Base-by-base conservation (phyloP, 2,329 filamentous ascomycete genomes). In the Talaromyces sp. region DNA sequence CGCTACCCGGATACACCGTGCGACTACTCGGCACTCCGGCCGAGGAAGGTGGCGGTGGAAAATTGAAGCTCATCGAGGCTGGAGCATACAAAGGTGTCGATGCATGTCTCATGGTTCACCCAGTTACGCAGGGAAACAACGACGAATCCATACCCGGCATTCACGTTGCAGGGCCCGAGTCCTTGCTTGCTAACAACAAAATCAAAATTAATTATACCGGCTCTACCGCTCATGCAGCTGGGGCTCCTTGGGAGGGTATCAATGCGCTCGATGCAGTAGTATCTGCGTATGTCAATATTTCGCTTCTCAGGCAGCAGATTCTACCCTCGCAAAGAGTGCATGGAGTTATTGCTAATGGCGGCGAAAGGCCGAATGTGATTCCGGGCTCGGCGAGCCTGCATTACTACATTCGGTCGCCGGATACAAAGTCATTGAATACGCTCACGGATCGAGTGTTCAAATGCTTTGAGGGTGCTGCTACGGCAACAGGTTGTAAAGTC, bases 211-310 rank as follows among this genome's bases (percentile, higher is more conserved):
- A 73, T 64, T 82, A 81, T 66, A 75, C 72, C 1, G 86, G 86
- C 0, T 79, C 79, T 59, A 82, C 82, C 63, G 84, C 86, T 0
- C 85, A 88, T 68, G 85, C 85, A 0, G 85, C 82, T 0, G 81
- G 82, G 2, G 81, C 77, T 27, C 86, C 85, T 0, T 88, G 85
- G 85, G 78, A 84, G 8, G 86, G 86, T 0, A 78, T 84, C 68
- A 88, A 88, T 70, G 85, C 86, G 0, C 79, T 87, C 0, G 86
- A 88, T 68, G 85, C 85, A 0, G 71, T 86, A n/a, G 77, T 87
- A 2, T 77, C 79, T 0, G 81, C 77, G 0, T 81, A 80, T 65
- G 75, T 75, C 57, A 76, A 76, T 52, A 72, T 88, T 4, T 81
- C 82, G 0, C 77, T 84, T 0, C 75, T 88, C 8, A 80, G 86